Base-by-base conservation (phyloP, 345 rosid species). In the Microcos paniculata region DNA sequence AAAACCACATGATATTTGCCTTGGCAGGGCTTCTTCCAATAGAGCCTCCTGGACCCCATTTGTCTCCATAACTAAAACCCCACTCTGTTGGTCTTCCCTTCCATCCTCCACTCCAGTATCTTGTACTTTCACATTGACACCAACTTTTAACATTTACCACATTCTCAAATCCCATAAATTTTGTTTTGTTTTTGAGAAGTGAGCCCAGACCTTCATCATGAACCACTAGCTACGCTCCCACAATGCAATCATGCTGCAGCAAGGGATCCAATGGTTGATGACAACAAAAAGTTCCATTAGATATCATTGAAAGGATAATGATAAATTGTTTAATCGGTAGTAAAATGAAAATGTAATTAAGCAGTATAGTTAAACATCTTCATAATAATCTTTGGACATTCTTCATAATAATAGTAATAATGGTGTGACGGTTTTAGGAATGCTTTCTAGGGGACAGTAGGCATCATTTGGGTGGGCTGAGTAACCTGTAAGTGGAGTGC, bases 381-480 rank as follows among this genome's bases (percentile, higher is more conserved):
- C 59, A 80, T 79, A 16, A 31, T 52, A 15, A 13, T 3, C 52
- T 68, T 55, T 78, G 75, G 71, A 58, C 49, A 55, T 57, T 78
- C 18, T 45, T 67, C 70, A 76, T 63, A 61, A 82, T 76, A 64
- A 73, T 62, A 15, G 74, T 62, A 65, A 74, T 48, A 11, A 69
- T 77, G 74, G 43, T 35, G 67, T 81, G 83, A 74, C 79, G 78
- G 82, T 72, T 69, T 65, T 72, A 42, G 78, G 55, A 79, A 80
- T 80, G 72, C 74, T 45, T 71, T n/a, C 40, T 24, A 46, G 63
- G 79, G 48, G 76, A 82, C 81, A 78, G 35, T 74, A 67, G 46
- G 79, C 75, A 85, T 82, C 73, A 85, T 78, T 78, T 40, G 62
- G 48, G 69, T 57, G 58, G 71, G 31, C 33, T 57, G 28, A 3